Percentiles rank a stretch among this genome's conserved stretches.
phyloP scores from a whole-genome alignment of 768 basidiomycete genomes.

The Mrakia blollopis region DNA sequence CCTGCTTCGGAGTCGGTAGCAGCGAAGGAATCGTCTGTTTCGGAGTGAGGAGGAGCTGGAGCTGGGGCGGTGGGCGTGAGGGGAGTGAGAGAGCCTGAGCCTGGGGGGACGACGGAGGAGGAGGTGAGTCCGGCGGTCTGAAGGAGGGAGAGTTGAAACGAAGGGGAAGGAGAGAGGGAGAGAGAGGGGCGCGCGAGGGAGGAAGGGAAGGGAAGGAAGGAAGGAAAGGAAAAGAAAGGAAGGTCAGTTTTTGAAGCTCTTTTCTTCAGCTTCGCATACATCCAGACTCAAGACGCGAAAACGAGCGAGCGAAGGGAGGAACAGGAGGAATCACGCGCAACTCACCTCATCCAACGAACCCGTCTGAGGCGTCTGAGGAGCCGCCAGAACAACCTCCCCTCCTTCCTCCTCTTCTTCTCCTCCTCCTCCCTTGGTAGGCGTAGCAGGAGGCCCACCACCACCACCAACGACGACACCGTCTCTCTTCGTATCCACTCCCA shows the following conservation, averaged over 20 bases:
- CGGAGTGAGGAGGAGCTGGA: neutral
- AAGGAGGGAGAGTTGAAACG: neutral
- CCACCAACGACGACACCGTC: too few species aligned
- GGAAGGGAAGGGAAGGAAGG: neutral
- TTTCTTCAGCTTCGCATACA: neutral
- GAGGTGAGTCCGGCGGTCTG: conserved; percentile 33
- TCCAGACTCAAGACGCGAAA: neutral
- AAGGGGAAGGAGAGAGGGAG: neutral
- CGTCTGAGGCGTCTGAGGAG: conserved; percentile 19
- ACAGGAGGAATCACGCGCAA: too few species aligned
- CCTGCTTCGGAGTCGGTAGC: conserved; percentile 31
- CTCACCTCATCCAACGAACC: conserved; percentile 27
- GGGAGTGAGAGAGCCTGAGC: conserved; percentile 16
- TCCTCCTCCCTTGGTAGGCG: conserved; percentile 8
- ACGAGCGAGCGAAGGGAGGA: neutral
- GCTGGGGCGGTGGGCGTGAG: too few species aligned
- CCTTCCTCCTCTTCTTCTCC: neutral
- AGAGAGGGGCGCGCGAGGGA: neutral
- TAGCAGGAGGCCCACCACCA: conserved; percentile 1
- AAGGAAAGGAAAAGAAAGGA: neutral
- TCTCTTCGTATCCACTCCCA: neutral
- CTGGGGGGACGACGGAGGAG: conserved; percentile 31
- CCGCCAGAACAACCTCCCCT: conserved; percentile 11
- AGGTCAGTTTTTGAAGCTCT: neutral
- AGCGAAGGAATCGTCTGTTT: conserved; percentile 15